These are phyloP conservation scores for Nepenthes mirabilis DNA, from an alignment of 148 eudicot species.

Conservation along the genomic window DNA sequence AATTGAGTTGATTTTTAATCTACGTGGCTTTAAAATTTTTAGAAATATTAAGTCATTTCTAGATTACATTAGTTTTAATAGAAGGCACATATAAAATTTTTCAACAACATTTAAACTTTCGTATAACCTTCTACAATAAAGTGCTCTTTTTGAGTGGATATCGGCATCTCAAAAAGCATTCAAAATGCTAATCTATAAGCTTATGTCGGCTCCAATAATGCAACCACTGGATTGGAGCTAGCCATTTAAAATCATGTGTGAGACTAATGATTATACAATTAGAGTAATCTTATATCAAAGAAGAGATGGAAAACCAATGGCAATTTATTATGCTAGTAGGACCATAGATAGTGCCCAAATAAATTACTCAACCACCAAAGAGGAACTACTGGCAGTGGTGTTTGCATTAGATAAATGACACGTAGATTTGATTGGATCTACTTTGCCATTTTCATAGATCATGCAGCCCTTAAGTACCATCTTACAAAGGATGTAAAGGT, in stretches of 20 bases:
- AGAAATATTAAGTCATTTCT: neutral
- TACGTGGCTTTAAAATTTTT: neutral
- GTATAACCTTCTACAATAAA: neutral
- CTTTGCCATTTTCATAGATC: neutral
- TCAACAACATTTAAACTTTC: neutral
- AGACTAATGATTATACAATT: neutral
- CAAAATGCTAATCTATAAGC: neutral
- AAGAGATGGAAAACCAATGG: neutral
- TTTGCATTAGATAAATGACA: neutral
- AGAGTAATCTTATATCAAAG: neutral
- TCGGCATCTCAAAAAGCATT: neutral
- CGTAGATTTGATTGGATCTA: neutral
- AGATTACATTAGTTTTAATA: neutral
- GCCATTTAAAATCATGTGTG: neutral
- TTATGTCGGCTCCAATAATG: neutral
- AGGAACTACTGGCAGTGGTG: neutral
- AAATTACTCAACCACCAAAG: neutral
- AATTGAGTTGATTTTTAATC: neutral
- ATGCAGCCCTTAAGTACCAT: neutral
- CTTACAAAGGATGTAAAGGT: neutral
- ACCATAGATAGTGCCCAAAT: neutral
- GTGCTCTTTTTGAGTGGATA: neutral
- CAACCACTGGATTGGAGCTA: neutral
- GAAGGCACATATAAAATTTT: neutral
- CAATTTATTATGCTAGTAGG: neutral